Evolutionary conservation across 2,329 filamentous ascomycete genomes (phyloP).

Genomic region (Amphichorda felina): DNA sequence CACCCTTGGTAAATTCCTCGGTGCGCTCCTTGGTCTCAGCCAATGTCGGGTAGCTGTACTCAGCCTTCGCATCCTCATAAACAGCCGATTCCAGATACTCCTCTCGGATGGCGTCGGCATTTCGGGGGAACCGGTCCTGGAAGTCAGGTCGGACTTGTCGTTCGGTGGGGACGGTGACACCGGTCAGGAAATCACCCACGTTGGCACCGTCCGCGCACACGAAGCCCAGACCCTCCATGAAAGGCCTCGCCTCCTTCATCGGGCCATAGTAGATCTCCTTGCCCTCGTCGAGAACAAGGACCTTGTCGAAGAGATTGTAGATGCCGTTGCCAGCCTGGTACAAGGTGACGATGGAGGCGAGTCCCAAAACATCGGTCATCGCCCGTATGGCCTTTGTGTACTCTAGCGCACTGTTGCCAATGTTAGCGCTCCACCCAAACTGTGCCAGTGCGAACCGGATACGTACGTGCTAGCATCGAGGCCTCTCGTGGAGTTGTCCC

Average conservation of each 20-base stretch:
- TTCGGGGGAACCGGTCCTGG: slow-evolving; percentile 31
- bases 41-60: slow-evolving; percentile 44
- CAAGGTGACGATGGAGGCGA: slow-evolving; percentile 50
- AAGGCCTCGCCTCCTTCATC: slow-evolving; percentile 42
- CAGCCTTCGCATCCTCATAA: slow-evolving; percentile 34
- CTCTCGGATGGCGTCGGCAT: slow-evolving; percentile 26
- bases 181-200: slow-evolving; percentile 53
- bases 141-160: slow-evolving; percentile 11
- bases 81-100: slow-evolving; percentile 41
- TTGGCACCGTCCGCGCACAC: slow-evolving; percentile 50
- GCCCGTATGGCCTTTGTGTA: slow-evolving; percentile 49
- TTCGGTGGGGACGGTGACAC: slow-evolving; percentile 33
- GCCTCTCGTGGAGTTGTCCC: slow-evolving; percentile 57
- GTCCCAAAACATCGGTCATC: slow-evolving; percentile 49
- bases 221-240: slow-evolving; percentile 55
- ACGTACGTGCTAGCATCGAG: slow-evolving; percentile 55
- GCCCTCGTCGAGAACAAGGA: slow-evolving; percentile 54
- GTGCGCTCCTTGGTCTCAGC: slow-evolving; percentile 35
- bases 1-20: slow-evolving; percentile 30
- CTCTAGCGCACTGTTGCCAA: too few relatives aligned
- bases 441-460: slow-evolving; percentile 16
- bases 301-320: slow-evolving; percentile 59
- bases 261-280: slow-evolving; percentile 56
- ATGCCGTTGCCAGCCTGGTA: slow-evolving; percentile 63
- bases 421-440: too few relatives aligned